A percentile compares a stretch with the other conserved stretches of the same genome.
phyloP scores from a whole-genome alignment of 192 early-diverging fungal species.

The Entomortierella lignicola region DNA sequence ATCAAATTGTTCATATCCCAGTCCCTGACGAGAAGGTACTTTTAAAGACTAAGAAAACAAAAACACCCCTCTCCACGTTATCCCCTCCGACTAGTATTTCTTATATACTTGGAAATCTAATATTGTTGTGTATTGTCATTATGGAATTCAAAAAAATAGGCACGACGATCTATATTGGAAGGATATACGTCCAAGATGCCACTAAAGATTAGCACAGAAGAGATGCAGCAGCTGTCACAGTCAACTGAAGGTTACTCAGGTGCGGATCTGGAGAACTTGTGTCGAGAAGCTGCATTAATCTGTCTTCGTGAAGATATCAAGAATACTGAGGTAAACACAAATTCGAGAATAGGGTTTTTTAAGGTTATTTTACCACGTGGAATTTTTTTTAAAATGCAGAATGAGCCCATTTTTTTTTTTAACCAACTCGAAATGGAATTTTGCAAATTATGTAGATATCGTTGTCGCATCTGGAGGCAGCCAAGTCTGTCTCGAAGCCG shows the following conservation, averaged over 20 bases:
- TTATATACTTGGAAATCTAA: too few relatives aligned
- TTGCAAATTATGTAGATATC: constrained; percentile 12
- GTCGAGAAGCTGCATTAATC: constrained; percentile 82
- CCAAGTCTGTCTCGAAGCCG: constrained; percentile 32
- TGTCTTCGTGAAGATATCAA: constrained; percentile 70
- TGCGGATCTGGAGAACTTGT: constrained; percentile 85
- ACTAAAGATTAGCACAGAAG: constrained; percentile 55
- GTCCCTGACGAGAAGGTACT: constrained; percentile 66
- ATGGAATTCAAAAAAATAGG: too few relatives aligned
- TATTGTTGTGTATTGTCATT: too few relatives aligned
- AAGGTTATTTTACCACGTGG: too few relatives aligned
- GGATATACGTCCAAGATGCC: constrained; percentile 69
- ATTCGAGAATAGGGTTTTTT: neutral
- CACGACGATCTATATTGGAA: constrained; percentile 67
- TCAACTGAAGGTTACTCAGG: constrained; percentile 73
- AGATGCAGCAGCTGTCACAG: constrained; percentile 59
- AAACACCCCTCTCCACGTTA: neutral
- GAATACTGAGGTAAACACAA: constrained; percentile 59
- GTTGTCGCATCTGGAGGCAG: constrained; percentile 25
- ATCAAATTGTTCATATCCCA: constrained; percentile 77
- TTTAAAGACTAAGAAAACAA: neutral
- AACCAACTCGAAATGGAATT: neutral
- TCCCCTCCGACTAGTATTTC: too few relatives aligned
- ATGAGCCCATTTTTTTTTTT: too few relatives aligned
- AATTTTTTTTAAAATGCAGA: too few relatives aligned